Base-by-base conservation (phyloP, 768 basidiomycete species). In the Polyporus arcularius region DNA sequence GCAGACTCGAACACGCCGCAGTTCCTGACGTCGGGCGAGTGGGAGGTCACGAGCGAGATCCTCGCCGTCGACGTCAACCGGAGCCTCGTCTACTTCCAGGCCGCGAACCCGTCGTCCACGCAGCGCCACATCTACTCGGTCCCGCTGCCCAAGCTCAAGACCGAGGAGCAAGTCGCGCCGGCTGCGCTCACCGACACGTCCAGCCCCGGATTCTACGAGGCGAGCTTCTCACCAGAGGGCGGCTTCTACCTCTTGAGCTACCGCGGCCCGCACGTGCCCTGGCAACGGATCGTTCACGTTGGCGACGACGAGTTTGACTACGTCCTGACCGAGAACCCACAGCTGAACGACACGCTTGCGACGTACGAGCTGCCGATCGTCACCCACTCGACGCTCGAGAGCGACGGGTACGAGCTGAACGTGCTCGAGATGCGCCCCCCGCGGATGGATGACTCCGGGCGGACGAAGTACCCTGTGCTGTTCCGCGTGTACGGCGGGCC, bases 401-500 rank as follows among this genome's bases (percentile, higher is more conserved):
- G 82, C 57, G 92, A 95, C 67, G 94, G 89, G 31, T 90, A 88
- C 71, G 91, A 93, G 68, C 77, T 98, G 57, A 97, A 97, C 72
- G 90, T 92, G 57, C 82, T 90, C 69, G 96, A 98, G 76, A 83
- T 96, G 66, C 85, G 93, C 15, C 97, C 97, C 16, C 94, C 94
- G 4, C 81, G 84, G 60, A 91, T 98, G 87, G 97, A 99, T 67
- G 88, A 91, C 67, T 89, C 93, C 21, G 97, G 97, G n/a, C 86
- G 92, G 46, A 93, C 90, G 9, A 95, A 96, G 72, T 98, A 99
- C 70, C 92, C 97, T 1, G 94, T 98, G 21, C 78, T 99, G 31
- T 94, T 98, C 79, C 79, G 83, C 46, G 92, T 96, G 85, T 96
- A 99, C 68, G 96, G 96, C 43, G 97, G 97, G 3, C 97, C 97